Conservation (phyloP, 192 early-diverging fungal genomes). For the Coemansia sp. region DNA sequence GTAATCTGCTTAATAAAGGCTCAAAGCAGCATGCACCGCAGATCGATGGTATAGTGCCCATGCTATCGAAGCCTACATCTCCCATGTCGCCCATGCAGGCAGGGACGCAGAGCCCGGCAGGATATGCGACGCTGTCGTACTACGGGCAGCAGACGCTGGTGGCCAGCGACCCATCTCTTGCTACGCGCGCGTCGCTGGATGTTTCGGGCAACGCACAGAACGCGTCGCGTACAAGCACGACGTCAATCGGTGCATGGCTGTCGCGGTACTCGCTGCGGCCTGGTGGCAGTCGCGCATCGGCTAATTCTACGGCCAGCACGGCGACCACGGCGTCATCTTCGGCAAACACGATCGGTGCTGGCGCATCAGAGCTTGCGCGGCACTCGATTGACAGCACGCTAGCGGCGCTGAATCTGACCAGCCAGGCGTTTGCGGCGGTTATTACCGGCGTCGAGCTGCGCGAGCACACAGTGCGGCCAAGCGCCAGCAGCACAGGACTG, state of each 20-base stretch:
- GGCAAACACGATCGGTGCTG: conserved; percentile 24
- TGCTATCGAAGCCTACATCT: conserved; percentile 24
- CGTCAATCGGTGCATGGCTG: conserved; percentile 47
- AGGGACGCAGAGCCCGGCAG: conserved; percentile 27
- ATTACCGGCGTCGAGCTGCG: conserved; percentile 51
- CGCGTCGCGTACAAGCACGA: conserved; percentile 4
- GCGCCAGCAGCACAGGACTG: conserved; percentile 23
- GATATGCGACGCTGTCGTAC: conserved; percentile 14
- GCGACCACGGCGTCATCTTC: conserved; percentile 31
- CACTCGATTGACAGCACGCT: conserved; percentile 51
- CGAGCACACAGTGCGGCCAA: conserved; percentile 18
- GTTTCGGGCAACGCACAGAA: conserved; percentile 1
- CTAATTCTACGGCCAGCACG: conserved; percentile 37
- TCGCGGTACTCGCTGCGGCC: conserved; percentile 45
- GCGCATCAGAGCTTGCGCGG: conserved; percentile 36
- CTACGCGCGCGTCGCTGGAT: conserved; percentile 42
- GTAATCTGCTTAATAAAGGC: conserved; percentile 45
- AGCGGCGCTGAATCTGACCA: conserved; percentile 32
- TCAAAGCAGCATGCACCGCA: conserved; percentile 46
- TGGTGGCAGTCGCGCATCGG: conserved; percentile 33
- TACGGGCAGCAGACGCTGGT: conserved; percentile 44
- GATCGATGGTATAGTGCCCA: conserved; percentile 56
- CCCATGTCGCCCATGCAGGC: conserved; percentile 34
- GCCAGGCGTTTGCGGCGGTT: conserved; percentile 46
- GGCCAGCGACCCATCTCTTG: conserved; percentile 34